These are phyloP conservation scores for Cucurbitaria berberidis DNA, from an alignment of 2,329 filamentous ascomycete species.

Conservation along the genomic window DNA sequence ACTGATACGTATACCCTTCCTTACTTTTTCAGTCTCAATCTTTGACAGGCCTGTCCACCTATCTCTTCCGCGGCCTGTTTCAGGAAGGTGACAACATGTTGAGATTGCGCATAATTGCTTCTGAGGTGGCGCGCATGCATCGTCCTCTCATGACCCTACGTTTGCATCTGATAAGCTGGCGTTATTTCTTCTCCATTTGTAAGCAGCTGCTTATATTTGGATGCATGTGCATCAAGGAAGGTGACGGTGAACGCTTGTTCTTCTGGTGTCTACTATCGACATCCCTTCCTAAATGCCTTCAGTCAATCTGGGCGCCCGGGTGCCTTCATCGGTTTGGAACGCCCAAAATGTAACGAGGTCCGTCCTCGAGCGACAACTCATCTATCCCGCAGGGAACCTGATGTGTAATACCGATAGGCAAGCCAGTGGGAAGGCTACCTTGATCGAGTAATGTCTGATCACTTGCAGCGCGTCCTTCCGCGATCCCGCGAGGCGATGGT, in stretches of 20 bases:
- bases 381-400: too few species aligned
- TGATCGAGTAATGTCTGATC: not conserved
- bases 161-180: not conserved
- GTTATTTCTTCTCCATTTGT: not conserved
- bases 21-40: not conserved
- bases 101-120: not conserved
- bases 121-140: not conserved
- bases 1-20: not conserved
- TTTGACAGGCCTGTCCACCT: not conserved
- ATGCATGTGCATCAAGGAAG: too few species aligned
- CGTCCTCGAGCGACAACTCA: too few species aligned
- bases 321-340: too few species aligned
- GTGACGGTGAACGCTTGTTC: too few species aligned
- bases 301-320: too few species aligned
- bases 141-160: not conserved
- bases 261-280: too few species aligned
- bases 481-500: not conserved
- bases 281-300: too few species aligned
- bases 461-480: not conserved
- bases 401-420: too few species aligned
- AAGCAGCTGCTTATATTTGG: not conserved
- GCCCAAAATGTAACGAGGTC: too few species aligned
- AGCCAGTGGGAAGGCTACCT: not conserved
- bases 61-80: not conserved
- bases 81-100: not conserved